Base-by-base conservation (phyloP, 2,329 filamentous ascomycete species). In the Talaromyces sp. region DNA sequence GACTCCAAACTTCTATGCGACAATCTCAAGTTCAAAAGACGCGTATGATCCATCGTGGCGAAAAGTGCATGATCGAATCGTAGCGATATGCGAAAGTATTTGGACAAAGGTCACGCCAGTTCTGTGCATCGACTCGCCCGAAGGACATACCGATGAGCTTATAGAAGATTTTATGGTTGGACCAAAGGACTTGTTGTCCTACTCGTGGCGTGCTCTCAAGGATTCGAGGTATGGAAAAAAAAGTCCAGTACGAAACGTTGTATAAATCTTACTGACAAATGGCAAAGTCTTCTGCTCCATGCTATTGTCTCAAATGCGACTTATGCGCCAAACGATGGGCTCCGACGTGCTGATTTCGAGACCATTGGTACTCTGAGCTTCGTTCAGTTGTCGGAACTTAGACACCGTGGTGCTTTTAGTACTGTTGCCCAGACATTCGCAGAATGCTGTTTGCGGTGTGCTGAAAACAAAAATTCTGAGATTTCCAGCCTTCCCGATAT, bases 121-220 rank as follows among this genome's bases (percentile, higher is more conserved):
- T 3, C 84, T 99, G 0, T 99, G 95, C 72, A 90, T 96, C 68
- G 95, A 97, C 77, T 96, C 95, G 0, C 95, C 96, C 0, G 95
- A 99, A 78, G 94, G 94, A 0, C 89, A 95, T 75, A 81, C 74
- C 0, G 80, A 85, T 74, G 70, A 84, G 66, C 70, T 83, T 61
- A 71, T 89, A 0, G 88, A 93, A 61, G 91, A 94, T 31, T 76
- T 92, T n/a, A 87, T 90, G 17, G 85, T 89, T 4, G 90, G 89
- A 0, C 83, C 92, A 0, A 98, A 97, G 73, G 92, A 96, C 71
- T 85, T 96, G 19, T 79, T 99, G 56, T 98, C 94, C 69, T 99
- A 95, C 76, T 97, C 93, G 68, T 99, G 97, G 85, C 87, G 95
- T 70, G 92, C 93, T 6, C 83, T 97, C n/a, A 94, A 97, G 68